Evolutionary conservation across 176 grass and related monocot genomes (phyloP).

Genomic region (Themeda triandra): DNA sequence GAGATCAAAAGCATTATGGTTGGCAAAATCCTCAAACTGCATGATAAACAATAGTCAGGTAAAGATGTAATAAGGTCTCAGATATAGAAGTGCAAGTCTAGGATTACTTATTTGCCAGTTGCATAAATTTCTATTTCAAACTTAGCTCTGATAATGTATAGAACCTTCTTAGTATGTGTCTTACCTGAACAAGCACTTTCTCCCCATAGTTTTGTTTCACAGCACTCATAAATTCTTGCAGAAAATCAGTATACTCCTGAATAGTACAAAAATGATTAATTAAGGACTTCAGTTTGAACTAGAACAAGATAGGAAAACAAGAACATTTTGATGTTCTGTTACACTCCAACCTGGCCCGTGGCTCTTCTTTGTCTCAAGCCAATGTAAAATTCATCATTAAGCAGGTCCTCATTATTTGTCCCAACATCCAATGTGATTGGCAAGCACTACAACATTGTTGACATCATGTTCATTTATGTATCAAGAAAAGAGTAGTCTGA

Average conservation of each 20-base stretch:
- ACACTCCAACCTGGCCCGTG: conserved; percentile 62
- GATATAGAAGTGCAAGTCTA: conserved; percentile 1
- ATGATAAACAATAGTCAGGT: neutral
- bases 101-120: neutral
- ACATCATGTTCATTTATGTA: conserved; percentile 29
- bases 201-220: conserved; percentile 97
- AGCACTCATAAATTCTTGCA: conserved; percentile 83
- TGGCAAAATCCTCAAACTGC: conserved; percentile 97
- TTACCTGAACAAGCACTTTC: conserved; percentile 89
- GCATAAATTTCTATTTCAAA: conserved; percentile 17
- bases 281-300: conserved; percentile 24
- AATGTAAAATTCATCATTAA: conserved; percentile 92
- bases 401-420: conserved; percentile 79
- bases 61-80: conserved; percentile 3
- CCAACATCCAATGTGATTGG: conserved; percentile 97
- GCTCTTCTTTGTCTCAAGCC: conserved; percentile 85
- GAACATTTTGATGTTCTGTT: neutral
- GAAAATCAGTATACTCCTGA: conserved; percentile 86
- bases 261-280: neutral
- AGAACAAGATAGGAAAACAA: conserved; percentile 6
- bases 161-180: neutral
- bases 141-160: neutral
- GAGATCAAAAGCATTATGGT: conserved; percentile 93
- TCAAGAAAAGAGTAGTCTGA: neutral
- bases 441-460: conserved; percentile 68